Percentiles rank a stretch among this genome's conserved stretches.
Evolutionary conservation across 768 basidiomycete genomes (phyloP).

Genomic region (Podaxis sp.): DNA sequence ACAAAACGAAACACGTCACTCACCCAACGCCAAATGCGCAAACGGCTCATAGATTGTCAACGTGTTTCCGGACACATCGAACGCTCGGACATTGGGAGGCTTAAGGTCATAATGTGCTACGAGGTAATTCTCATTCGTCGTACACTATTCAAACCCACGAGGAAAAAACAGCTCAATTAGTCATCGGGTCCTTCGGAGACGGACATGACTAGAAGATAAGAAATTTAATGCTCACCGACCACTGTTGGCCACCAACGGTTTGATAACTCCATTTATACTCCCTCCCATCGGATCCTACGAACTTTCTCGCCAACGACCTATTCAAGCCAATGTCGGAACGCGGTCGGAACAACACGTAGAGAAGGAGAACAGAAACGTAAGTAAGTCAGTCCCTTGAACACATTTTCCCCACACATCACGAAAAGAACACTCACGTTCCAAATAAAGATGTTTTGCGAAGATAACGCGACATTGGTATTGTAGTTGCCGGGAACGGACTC

Average conservation of each 20-base stretch:
- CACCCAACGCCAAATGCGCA: slow-evolving; percentile 53
- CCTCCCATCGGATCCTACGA: slow-evolving; percentile 63
- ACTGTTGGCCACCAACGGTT: slow-evolving; percentile 60
- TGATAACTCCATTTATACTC: slow-evolving; percentile 72
- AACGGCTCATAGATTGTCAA: slow-evolving; percentile 59
- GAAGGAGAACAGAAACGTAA: neutral
- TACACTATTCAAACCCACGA: slow-evolving; percentile 42
- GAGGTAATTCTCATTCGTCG: slow-evolving; percentile 43
- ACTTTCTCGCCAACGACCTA: slow-evolving; percentile 70
- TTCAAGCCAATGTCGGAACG: slow-evolving; percentile 6
- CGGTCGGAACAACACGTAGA: slow-evolving; percentile 1
- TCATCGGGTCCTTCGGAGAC: neutral
- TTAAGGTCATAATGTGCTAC: slow-evolving; percentile 70
- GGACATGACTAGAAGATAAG: slow-evolving; percentile 1
- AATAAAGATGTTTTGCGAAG: slow-evolving; percentile 64
- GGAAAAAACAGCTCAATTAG: neutral
- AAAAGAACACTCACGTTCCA: slow-evolving; percentile 50
- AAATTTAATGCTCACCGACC: slow-evolving; percentile 56
- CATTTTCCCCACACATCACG: slow-evolving; percentile 4
- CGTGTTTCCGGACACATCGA: slow-evolving; percentile 61
- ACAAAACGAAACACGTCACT: slow-evolving; percentile 19
- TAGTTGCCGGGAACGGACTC: slow-evolving; percentile 29
- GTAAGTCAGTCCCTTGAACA: neutral
- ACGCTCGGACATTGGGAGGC: slow-evolving; percentile 51
- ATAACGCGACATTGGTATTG: slow-evolving; percentile 63